phyloP scores from a whole-genome alignment of 1,284 basidiomycete species.

The Nidula niveotomentosa region DNA sequence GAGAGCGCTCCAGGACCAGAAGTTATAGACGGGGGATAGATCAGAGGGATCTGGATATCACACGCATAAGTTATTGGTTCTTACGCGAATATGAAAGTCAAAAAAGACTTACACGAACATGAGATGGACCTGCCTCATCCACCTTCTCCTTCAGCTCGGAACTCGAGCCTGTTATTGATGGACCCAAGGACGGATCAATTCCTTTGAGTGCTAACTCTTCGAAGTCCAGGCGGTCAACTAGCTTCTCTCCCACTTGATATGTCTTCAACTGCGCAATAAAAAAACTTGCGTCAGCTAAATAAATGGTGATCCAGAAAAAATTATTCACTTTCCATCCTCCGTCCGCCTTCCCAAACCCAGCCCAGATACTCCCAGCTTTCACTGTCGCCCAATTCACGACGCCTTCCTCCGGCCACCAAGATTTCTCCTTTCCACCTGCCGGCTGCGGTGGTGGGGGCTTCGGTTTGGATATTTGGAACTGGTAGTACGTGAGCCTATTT shows the following conservation, averaged over 20 bases:
- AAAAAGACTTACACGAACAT: neutral
- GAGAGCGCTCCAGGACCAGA: constrained; percentile 41
- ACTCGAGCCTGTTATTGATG: constrained; percentile 30
- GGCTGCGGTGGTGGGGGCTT: constrained; percentile 4
- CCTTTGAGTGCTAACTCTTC: constrained; percentile 73
- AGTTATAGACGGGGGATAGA: constrained; percentile 62
- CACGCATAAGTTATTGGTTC: neutral
- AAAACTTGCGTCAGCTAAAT: neutral
- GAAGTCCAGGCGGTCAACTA: constrained; percentile 71
- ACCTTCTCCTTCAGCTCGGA: constrained; percentile 4
- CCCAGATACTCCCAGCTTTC: constrained; percentile 60
- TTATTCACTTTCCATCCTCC: constrained; percentile 66
- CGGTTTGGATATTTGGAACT: constrained; percentile 34
- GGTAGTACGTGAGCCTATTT: constrained; percentile 38
- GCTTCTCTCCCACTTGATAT: constrained; percentile 61
- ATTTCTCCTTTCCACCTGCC: constrained; percentile 2
- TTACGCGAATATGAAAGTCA: neutral
- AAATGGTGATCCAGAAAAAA: neutral
- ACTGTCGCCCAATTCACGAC: constrained; percentile 40
- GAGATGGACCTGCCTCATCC: neutral
- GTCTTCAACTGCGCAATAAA: constrained; percentile 44
- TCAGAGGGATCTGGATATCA: constrained; percentile 57
- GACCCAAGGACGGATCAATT: constrained; percentile 67
- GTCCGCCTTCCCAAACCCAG: constrained; percentile 62
- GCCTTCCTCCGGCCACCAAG: constrained; percentile 29